Evolutionary conservation across 768 basidiomycete genomes (phyloP), one percentile per base, ranked within the genome.

Genomic region (Podaxis rugospora): DNA sequence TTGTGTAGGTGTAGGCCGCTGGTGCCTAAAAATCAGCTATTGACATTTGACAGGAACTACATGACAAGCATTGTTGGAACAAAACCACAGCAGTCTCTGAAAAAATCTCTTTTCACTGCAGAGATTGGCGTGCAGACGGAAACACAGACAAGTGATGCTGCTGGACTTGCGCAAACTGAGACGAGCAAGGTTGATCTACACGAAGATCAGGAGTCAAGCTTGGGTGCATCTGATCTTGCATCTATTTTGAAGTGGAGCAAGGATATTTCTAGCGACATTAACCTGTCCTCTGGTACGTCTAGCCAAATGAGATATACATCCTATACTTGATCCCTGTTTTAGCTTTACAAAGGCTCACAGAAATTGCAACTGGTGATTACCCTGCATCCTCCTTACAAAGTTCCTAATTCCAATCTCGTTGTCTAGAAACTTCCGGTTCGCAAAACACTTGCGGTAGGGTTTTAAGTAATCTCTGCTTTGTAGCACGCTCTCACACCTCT

Each of bases 231-330:
- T 51, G 86, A 89, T 67, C 73, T 89, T 11, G 83, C 84, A 23
- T 83, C 86, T 0, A 88, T 91, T 53, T 76, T 90, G 35, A 87
- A 85, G 66, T 88, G 87, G 83, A 88, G 85, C 65, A 87, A 88
- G 68, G 85, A 87, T 57, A 88, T 91, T 13, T 87, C 88, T 0
- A 83, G 85, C 39, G 87, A 89, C 69, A 88, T 89, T 44, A 87
- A 88, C 64, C 71, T 89, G 21, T 82, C 82, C 42, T 85, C 86
- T 56, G 84, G 85, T 82, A 64, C 39, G 69, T 64, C 35, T 32
- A 39, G 56, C 42, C 50, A 61, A 14, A 64, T 32, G 36, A 23
- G 9, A 11, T 39, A 23, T 18, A 16, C 13, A 36, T 28, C 21
- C 32, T n/a, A 35, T 16, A 18, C 50, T 9, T 57, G 37, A 44